Evolutionary conservation across 2,329 filamentous ascomycete species (phyloP).

Genomic region (Cladosporium sp.): DNA sequence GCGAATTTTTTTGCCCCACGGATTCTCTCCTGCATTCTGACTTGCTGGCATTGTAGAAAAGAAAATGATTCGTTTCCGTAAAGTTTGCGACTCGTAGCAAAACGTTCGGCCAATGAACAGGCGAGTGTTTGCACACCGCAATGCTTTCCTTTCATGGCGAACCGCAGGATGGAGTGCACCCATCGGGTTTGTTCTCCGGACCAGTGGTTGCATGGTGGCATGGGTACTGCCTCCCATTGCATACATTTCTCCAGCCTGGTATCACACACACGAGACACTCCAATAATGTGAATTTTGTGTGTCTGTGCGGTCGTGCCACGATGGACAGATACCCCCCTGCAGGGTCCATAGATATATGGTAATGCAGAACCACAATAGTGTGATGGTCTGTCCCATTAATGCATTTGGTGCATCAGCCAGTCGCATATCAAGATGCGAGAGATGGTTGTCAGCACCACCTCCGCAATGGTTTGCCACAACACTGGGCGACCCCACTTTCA

Average conservation of each 20-base stretch:
- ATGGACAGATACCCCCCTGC: neutral
- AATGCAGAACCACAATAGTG: neutral
- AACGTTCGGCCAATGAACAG: neutral
- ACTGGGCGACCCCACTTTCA: neutral
- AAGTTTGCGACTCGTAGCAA: neutral
- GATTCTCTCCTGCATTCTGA: neutral
- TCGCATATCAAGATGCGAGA: no score
- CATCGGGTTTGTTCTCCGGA: neutral
- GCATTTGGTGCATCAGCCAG: neutral
- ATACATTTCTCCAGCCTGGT: no score
- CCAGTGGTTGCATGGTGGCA: neutral
- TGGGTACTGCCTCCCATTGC: neutral
- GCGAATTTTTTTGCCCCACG: neutral
- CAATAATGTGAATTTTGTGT: neutral
- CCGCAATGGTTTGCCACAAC: neutral
- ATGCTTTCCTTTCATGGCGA: neutral
- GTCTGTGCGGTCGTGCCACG: no score
- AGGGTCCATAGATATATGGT: neutral
- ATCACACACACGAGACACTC: no score
- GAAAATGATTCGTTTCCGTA: neutral
- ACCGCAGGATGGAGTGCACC: neutral
- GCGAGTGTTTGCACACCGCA: neutral
- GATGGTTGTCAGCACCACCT: neutral
- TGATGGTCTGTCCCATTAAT: neutral
- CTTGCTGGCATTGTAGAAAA: no score